Percentiles rank a stretch among this genome's conserved stretches.
These are phyloP conservation scores for Lipomyces yamadae DNA, from an alignment of 805 yeast genomes.

Conservation along the genomic window DNA sequence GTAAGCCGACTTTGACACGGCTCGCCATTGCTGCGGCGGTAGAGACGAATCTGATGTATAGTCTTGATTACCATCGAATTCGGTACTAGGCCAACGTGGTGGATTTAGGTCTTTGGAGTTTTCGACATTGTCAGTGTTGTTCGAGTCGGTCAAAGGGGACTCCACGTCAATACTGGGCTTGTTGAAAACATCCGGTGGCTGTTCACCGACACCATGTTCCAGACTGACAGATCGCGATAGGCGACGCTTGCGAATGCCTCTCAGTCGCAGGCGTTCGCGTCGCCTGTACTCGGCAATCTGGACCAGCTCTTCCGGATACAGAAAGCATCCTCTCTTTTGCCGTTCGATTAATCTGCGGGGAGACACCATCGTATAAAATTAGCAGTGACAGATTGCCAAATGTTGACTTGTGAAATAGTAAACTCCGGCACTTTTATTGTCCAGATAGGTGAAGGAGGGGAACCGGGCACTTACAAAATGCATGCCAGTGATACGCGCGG, in stretches of 20 bases:
- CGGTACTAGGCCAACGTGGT: too few relatives aligned
- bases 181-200: too few relatives aligned
- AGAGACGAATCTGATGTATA: too few relatives aligned
- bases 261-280: conserved; percentile 23
- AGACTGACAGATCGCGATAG: background rate
- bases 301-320: conserved; percentile 16
- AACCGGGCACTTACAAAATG: too few relatives aligned
- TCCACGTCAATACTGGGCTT: background rate
- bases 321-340: conserved; percentile 15
- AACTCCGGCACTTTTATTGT: too few relatives aligned
- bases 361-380: background rate
- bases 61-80: too few relatives aligned
- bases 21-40: too few relatives aligned
- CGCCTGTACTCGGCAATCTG: conserved; percentile 16
- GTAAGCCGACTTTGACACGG: too few relatives aligned
- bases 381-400: background rate
- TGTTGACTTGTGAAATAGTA: background rate
- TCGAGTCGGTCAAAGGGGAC: background rate
- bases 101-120: background rate
- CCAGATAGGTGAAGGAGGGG: too few relatives aligned
- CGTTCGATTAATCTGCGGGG: conserved; percentile 20
- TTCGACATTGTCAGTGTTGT: background rate
- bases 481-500: too few relatives aligned
- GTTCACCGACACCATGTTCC: too few relatives aligned
- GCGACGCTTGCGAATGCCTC: conserved; percentile 17